Conservation (phyloP, 148 eudicot species). For the Arctostaphylos glauca region DNA sequence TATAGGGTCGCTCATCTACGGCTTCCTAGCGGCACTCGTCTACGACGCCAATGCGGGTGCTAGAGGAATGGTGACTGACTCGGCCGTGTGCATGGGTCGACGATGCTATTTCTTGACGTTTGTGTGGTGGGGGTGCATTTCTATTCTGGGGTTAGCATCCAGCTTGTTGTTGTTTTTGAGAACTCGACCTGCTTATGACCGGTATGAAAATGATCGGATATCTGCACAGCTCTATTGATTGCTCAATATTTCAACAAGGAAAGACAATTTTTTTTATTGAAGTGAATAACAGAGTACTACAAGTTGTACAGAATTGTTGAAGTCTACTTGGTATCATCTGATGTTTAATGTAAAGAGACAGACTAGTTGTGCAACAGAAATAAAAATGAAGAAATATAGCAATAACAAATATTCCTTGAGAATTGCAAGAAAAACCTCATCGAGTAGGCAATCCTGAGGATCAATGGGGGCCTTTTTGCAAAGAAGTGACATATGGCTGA, state of each 20-base stretch:
- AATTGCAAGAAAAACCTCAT: no score
- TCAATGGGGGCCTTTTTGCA: no score
- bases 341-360: no score
- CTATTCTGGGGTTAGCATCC: conserved; percentile 20
- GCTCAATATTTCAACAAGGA: background rate
- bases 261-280: no score
- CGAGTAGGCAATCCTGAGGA: no score
- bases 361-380: no score
- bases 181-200: conserved; percentile 25
- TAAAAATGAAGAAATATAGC: no score
- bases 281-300: no score
- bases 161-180: conserved; percentile 25
- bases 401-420: no score
- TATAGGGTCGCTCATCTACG: conserved; percentile 23
- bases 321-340: no score
- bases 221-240: background rate
- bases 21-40: conserved; percentile 21
- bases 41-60: conserved; percentile 17
- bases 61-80: background rate
- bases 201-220: background rate
- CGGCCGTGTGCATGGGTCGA: conserved; percentile 29
- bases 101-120: conserved; percentile 24
- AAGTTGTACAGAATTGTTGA: no score
- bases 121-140: conserved; percentile 25
- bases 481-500: no score